These are phyloP conservation scores for Entoloma clypeatum DNA, from an alignment of 1,284 basidiomycete species.

Conservation along the genomic window DNA sequence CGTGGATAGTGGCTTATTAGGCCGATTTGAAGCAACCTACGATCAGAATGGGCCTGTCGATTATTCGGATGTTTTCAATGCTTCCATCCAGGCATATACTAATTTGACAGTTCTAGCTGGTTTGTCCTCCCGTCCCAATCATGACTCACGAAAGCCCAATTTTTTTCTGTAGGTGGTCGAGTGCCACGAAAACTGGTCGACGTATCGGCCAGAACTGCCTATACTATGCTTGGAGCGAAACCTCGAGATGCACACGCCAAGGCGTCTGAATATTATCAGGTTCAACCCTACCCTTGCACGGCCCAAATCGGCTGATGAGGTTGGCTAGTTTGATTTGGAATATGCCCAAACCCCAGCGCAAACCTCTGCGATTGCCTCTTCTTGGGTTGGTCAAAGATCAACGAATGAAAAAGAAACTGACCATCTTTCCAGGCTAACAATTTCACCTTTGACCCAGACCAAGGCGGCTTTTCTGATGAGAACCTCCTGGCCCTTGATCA, in stretches of 20 bases:
- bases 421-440: constrained; percentile 58
- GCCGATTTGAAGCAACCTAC: constrained; percentile 41
- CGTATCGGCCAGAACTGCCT: constrained; percentile 45
- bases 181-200: constrained; percentile 44
- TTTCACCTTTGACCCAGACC: constrained; percentile 54
- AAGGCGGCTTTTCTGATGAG: constrained; percentile 56
- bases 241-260: constrained; percentile 40
- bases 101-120: constrained; percentile 42
- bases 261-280: constrained; percentile 53
- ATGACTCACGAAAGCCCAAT: neutral
- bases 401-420: neutral
- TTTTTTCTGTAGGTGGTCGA: constrained; percentile 31
- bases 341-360: constrained; percentile 56
- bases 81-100: constrained; percentile 38
- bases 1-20: neutral
- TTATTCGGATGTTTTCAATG: constrained; percentile 41
- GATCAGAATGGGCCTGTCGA: constrained; percentile 46
- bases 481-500: constrained; percentile 57
- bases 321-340: constrained; percentile 46
- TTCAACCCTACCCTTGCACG: constrained; percentile 19
- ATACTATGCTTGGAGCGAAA: constrained; percentile 42
- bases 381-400: constrained; percentile 43
- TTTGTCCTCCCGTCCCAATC: constrained; percentile 16
- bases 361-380: constrained; percentile 58
- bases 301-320: neutral